These are phyloP conservation scores for Chytridiales sp. DNA, from an alignment of 371 early-diverging fungal genomes.

Conservation along the genomic window DNA sequence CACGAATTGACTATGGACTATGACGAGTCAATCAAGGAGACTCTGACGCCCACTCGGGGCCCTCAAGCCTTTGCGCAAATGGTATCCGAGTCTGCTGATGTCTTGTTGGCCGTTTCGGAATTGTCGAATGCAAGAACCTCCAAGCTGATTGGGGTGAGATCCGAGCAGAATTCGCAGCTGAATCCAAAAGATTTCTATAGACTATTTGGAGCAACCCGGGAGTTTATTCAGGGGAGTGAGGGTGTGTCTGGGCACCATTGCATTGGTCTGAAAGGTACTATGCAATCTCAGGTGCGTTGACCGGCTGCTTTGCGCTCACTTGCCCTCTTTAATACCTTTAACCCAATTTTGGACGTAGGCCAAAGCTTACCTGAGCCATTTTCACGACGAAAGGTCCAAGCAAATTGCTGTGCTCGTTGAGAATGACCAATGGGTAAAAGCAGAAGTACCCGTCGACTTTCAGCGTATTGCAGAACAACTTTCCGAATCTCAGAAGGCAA, in stretches of 20 bases:
- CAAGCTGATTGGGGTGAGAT: slow-evolving; percentile 78
- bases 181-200: slow-evolving; percentile 84
- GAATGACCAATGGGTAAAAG: slow-evolving; percentile 91
- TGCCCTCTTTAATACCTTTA: background rate
- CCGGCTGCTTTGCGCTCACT: slow-evolving; percentile 4
- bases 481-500: slow-evolving; percentile 45
- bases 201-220: slow-evolving; percentile 70
- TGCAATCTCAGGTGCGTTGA: slow-evolving; percentile 64
- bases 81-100: slow-evolving; percentile 54
- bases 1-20: background rate
- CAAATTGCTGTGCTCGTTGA: slow-evolving; percentile 87
- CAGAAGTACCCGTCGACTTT: slow-evolving; percentile 88
- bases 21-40: background rate
- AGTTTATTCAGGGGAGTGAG: slow-evolving; percentile 76
- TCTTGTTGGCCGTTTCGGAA: slow-evolving; percentile 73
- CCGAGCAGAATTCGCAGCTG: slow-evolving; percentile 85
- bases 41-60: no score
- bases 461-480: slow-evolving; percentile 79
- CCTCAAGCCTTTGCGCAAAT: slow-evolving; percentile 36
- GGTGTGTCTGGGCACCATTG: slow-evolving; percentile 75
- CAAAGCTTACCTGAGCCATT: slow-evolving; percentile 81
- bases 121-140: slow-evolving; percentile 83
- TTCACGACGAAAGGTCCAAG: slow-evolving; percentile 85
- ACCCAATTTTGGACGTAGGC: slow-evolving; percentile 48
- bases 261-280: slow-evolving; percentile 78